These are phyloP conservation scores for Elsinoe necatrix DNA, from an alignment of 2,329 filamentous ascomycete species.

Conservation along the genomic window DNA sequence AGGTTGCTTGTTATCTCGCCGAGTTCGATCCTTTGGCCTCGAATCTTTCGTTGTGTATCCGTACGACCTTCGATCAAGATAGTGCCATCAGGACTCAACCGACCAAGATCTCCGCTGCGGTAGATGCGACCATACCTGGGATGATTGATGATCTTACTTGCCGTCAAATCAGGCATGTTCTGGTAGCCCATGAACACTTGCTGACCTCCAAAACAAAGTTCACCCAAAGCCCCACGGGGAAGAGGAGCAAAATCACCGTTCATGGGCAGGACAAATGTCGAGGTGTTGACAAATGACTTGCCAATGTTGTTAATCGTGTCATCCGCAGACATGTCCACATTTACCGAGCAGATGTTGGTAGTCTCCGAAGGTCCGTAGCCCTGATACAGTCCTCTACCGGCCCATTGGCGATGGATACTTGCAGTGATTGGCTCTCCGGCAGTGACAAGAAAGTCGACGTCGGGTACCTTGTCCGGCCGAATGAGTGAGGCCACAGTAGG, in stretches of 20 bases:
- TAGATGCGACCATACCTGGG: conserved; percentile 64
- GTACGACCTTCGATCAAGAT: conserved; percentile 64
- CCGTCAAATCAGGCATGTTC: conserved; percentile 53
- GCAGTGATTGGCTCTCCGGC: conserved; percentile 73
- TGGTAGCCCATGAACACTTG: conserved; percentile 72
- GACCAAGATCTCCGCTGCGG: conserved; percentile 71
- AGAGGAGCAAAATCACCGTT: conserved; percentile 44
- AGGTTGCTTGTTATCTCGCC: conserved; percentile 63
- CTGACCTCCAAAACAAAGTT: conserved; percentile 78
- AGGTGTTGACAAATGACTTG: conserved; percentile 64
- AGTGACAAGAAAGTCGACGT: conserved; percentile 67
- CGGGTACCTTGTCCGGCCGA: conserved; percentile 57
- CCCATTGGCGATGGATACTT: conserved; percentile 63
- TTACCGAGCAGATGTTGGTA: conserved; percentile 78
- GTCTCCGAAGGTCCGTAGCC: conserved; percentile 81
- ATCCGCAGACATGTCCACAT: conserved; percentile 46
- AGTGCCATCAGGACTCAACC: conserved; percentile 68
- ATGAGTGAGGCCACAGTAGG: conserved; percentile 76
- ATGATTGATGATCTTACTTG: conserved; percentile 61
- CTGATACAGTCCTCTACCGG: conserved; percentile 59
- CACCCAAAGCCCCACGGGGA: conserved; percentile 65
- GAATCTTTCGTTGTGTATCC: conserved; percentile 74
- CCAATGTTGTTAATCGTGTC: conserved; percentile 71
- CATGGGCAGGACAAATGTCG: conserved; percentile 53
- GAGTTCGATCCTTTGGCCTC: conserved; percentile 72